Conservation (phyloP, 164 flowering plant genomes). For the Liquidambar formosana region DNA sequence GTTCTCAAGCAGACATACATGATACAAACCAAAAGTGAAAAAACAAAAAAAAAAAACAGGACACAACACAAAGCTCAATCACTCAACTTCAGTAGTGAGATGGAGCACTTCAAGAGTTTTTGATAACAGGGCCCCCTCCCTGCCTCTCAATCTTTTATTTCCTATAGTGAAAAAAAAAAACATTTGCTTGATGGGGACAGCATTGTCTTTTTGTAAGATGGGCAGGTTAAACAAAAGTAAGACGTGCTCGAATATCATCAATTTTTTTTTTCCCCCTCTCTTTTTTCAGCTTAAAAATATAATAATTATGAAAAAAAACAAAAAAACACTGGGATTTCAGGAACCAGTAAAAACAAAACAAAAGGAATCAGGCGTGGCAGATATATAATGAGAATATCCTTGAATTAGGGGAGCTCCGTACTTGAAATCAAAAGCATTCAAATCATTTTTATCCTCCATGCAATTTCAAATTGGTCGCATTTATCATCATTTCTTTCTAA, state of each 20-base stretch:
- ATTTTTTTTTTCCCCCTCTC: background rate
- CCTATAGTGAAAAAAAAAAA: background rate
- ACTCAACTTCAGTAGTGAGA: no score
- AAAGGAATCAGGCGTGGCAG: conserved; percentile 45
- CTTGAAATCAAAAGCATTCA: conserved; percentile 24
- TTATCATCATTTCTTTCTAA: conserved; percentile 18
- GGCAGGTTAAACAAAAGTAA: conserved; percentile 10
- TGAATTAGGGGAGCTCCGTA: conserved; percentile 24
- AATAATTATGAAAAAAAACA: conserved; percentile 12
- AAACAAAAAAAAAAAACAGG: background rate
- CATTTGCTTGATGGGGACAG: conserved; percentile 11
- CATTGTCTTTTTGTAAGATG: conserved; percentile 9
- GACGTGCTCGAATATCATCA: conserved; percentile 28
- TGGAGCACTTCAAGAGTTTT: no score
- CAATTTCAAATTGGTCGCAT: conserved; percentile 17
- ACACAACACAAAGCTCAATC: background rate
- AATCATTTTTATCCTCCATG: conserved; percentile 33
- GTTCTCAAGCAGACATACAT: background rate
- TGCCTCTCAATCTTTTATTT: no score
- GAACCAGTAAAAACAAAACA: conserved; percentile 5
- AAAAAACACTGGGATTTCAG: background rate
- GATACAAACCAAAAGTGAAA: background rate
- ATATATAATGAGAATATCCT: conserved; percentile 37
- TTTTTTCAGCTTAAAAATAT: conserved; percentile 2
- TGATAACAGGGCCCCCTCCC: no score